Conservation (phyloP, 352 stramenopile species). For the Pythium apleroticum region DNA sequence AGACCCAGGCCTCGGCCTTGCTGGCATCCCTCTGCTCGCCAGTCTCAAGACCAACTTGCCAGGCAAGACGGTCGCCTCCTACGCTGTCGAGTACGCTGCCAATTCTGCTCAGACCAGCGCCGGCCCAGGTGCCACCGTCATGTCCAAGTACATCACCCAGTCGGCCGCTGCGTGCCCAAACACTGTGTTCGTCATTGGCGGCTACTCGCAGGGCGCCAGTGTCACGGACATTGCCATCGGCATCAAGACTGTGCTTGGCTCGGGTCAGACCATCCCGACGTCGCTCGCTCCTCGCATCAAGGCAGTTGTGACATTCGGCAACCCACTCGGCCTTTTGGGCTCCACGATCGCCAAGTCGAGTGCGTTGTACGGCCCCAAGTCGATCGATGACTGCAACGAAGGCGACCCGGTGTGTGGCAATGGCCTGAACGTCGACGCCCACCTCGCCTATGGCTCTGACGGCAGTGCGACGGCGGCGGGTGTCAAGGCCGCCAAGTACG, state of each 20-base stretch:
- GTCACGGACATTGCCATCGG: constrained; percentile 28
- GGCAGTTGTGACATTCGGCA: constrained; percentile 31
- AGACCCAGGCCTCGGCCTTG: constrained; percentile 30
- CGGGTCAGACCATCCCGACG: constrained; percentile 19
- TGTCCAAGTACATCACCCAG: constrained; percentile 36
- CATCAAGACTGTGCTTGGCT: constrained; percentile 21
- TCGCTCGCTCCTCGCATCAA: constrained; percentile 29
- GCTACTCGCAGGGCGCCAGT: constrained; percentile 12
- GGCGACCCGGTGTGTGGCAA: constrained; percentile 17
- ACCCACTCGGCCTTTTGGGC: constrained; percentile 10
- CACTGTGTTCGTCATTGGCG: background rate
- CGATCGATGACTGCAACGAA: too few relatives aligned
- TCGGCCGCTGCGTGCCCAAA: constrained; percentile 33
- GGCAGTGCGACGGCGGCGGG: too few relatives aligned
- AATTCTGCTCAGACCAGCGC: constrained; percentile 28
- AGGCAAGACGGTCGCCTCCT: constrained; percentile 35
- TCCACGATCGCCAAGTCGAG: constrained; percentile 12
- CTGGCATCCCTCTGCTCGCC: constrained; percentile 23
- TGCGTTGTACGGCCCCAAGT: constrained; percentile 13
- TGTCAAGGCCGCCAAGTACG: too few relatives aligned
- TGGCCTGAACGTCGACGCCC: background rate
- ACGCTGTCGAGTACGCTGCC: constrained; percentile 33
- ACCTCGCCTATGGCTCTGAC: too few relatives aligned
- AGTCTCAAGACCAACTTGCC: constrained; percentile 27
- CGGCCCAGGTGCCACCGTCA: constrained; percentile 32